These are phyloP conservation scores for Ceratobasidium sp. DNA, from an alignment of 1,284 basidiomycete species.

Conservation along the genomic window DNA sequence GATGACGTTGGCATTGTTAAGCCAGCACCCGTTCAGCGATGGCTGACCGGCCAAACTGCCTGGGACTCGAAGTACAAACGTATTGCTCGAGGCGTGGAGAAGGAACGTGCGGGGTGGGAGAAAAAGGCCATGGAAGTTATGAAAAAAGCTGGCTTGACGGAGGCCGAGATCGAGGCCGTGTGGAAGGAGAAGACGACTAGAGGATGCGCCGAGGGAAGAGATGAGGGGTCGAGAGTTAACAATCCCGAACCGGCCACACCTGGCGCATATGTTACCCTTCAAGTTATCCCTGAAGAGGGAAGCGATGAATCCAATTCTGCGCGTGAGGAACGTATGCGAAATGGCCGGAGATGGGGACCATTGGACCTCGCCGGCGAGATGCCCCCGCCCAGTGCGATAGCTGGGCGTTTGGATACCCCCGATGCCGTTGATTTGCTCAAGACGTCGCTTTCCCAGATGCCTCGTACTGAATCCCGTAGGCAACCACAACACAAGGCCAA, in stretches of 20 bases:
- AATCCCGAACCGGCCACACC: not conserved
- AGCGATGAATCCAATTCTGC: slow-evolving; percentile 6
- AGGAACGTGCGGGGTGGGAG: slow-evolving; percentile 40
- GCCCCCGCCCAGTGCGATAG: slow-evolving; percentile 42
- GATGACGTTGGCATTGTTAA: slow-evolving; percentile 53
- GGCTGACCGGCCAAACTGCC: slow-evolving; percentile 39
- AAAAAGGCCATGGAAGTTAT: slow-evolving; percentile 36
- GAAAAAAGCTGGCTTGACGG: slow-evolving; percentile 24
- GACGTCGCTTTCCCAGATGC: slow-evolving; percentile 32
- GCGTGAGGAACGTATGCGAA: slow-evolving; percentile 30
- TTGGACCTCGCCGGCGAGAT: slow-evolving; percentile 42
- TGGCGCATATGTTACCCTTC: not conserved
- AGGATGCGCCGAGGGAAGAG: not conserved
- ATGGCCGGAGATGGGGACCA: slow-evolving; percentile 39
- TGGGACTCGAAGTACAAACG: slow-evolving; percentile 42
- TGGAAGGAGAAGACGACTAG: slow-evolving; percentile 24
- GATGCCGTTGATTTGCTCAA: slow-evolving; percentile 37
- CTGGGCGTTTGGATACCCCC: slow-evolving; percentile 42
- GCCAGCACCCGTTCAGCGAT: slow-evolving; percentile 46
- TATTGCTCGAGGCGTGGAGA: slow-evolving; percentile 38
- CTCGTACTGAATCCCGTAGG: not conserved
- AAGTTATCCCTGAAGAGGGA: not conserved
- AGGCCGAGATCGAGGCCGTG: slow-evolving; percentile 32
- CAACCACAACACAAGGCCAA: slow-evolving; percentile 15
- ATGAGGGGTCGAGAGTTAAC: not conserved